phyloP scores from a whole-genome alignment of 768 basidiomycete species.

The Kwoniella europaea region DNA sequence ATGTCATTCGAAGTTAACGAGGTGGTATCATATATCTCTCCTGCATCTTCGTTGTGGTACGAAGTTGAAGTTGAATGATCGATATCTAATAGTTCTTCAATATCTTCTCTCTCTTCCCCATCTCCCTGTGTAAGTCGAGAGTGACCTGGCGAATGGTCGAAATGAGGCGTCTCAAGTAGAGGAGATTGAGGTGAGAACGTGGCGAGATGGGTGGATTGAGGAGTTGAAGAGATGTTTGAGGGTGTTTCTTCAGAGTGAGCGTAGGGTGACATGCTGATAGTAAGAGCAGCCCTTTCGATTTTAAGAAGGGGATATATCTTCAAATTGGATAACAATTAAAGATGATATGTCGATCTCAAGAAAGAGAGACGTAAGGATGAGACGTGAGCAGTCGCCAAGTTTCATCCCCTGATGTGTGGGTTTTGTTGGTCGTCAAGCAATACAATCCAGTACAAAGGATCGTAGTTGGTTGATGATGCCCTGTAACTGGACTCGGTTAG shows the following conservation, averaged over 20 bases:
- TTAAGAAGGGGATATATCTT: not conserved
- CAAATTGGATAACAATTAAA: not conserved
- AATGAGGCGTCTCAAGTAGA: slow-evolving; percentile 2
- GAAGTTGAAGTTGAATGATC: not conserved
- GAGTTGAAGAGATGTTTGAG: not conserved
- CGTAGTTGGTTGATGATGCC: too few relatives aligned
- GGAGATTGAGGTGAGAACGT: slow-evolving; percentile 15
- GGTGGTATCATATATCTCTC: slow-evolving; percentile 1
- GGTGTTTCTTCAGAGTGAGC: slow-evolving; percentile 8
- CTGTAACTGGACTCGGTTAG: too few relatives aligned
- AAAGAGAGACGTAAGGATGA: too few relatives aligned
- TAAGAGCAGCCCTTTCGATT: too few relatives aligned
- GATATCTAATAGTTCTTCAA: slow-evolving; percentile 16
- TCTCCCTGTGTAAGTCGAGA: not conserved
- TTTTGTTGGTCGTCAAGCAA: not conserved
- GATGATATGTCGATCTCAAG: too few relatives aligned
- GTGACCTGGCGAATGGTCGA: not conserved
- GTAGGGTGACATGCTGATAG: slow-evolving; percentile 16
- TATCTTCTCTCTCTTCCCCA: not conserved
- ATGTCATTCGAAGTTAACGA: slow-evolving; percentile 32
- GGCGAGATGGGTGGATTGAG: not conserved
- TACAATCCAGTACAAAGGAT: not conserved
- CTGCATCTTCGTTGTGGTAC: slow-evolving; percentile 1
- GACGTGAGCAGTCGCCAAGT: not conserved
- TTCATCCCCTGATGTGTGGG: not conserved